phyloP scores from a whole-genome alignment of 208 protist genomes.

The Balamuthia mandrillaris region DNA sequence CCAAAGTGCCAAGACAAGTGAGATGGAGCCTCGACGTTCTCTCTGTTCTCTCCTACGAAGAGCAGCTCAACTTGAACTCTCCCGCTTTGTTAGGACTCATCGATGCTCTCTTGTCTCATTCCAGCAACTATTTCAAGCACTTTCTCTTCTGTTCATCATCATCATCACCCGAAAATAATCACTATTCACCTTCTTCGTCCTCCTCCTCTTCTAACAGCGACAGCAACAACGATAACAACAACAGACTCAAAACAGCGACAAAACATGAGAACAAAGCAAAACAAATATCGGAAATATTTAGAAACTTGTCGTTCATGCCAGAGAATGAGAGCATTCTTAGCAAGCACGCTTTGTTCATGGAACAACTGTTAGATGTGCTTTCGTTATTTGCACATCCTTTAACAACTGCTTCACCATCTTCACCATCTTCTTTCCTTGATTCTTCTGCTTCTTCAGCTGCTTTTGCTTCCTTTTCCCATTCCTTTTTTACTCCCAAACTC shows the following conservation, averaged over 20 bases:
- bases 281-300: not conserved
- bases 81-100: not conserved
- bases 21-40: not conserved
- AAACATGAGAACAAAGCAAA: not conserved
- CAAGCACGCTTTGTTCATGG: not conserved
- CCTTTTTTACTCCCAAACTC: no score
- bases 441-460: not conserved
- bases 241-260: not conserved
- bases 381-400: no score
- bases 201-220: no score
- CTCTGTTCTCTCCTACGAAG: not conserved
- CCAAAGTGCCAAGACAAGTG: not conserved
- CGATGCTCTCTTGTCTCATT: not conserved
- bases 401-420: no score
- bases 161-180: no score
- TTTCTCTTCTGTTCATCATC: no score
- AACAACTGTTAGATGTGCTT: not conserved
- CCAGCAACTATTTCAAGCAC: not conserved
- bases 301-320: conserved; percentile 1
- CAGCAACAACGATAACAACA: not conserved
- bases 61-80: not conserved
- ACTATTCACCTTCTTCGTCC: no score
- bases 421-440: not conserved
- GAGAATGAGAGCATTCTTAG: not conserved
- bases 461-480: no score